Percentiles rank a stretch among this genome's conserved stretches.
phyloP scores from a whole-genome alignment of 2,329 filamentous ascomycete genomes.

The Xylaria sp. region DNA sequence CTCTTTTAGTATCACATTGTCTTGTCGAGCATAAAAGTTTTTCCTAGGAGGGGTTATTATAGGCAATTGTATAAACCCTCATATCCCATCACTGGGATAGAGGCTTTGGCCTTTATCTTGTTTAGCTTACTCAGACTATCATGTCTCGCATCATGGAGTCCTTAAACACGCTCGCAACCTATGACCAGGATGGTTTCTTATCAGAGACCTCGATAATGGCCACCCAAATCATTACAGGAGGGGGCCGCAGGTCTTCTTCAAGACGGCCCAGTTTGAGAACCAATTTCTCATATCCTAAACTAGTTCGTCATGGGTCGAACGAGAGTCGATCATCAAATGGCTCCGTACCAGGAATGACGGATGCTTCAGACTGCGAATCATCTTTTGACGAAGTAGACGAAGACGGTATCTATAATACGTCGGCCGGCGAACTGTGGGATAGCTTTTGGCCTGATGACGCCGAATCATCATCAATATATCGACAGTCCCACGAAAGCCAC shows the following conservation, averaged over 20 bases:
- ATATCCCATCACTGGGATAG: conserved; percentile 44
- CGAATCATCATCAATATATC: conserved; percentile 7
- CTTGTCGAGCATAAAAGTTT: conserved; percentile 37
- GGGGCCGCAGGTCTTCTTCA: conserved; percentile 27
- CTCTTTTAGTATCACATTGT: conserved; percentile 34
- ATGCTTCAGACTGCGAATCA: conserved; percentile 63
- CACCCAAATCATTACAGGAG: conserved; percentile 34
- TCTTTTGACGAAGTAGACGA: conserved; percentile 65
- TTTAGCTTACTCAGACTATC: conserved; percentile 34
- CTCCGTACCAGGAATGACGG: conserved; percentile 61
- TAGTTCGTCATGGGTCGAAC: conserved; percentile 45
- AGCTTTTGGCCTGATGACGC: conserved; percentile 58
- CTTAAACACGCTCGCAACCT: conserved; percentile 35
- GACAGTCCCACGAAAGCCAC: conserved; percentile 38
- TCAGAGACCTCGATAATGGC: conserved; percentile 19
- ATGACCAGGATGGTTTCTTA: conserved; percentile 29
- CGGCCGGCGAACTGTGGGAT: conserved; percentile 62
- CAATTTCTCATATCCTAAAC: conserved; percentile 53
- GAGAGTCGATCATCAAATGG: conserved; percentile 56
- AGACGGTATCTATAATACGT: conserved; percentile 60
- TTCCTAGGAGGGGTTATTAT: conserved; percentile 7
- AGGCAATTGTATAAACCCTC: conserved; percentile 44
- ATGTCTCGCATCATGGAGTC: conserved; percentile 43
- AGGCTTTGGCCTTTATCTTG: conserved; percentile 36
- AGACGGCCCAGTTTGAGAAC: conserved; percentile 43